Evolutionary conservation across 2,329 filamentous ascomycete species (phyloP).

Genomic region (Diaporthe citrichinensis): DNA sequence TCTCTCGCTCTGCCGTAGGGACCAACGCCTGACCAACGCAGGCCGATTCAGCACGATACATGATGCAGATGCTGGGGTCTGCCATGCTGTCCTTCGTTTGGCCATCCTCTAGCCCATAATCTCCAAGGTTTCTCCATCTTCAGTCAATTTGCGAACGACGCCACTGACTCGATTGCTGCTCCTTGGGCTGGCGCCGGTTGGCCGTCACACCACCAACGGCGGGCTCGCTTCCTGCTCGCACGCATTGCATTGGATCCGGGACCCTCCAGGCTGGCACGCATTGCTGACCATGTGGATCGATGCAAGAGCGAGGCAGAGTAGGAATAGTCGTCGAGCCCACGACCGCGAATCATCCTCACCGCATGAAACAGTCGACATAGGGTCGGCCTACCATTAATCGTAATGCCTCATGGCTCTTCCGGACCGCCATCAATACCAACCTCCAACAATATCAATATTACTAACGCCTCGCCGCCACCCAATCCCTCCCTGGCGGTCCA

Average conservation of each 20-base stretch:
- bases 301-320: constrained; percentile 40
- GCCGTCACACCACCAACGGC: constrained; percentile 37
- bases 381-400: constrained; percentile 36
- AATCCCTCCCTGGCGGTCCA: constrained; percentile 24
- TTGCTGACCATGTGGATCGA: constrained; percentile 51
- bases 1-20: constrained; percentile 27
- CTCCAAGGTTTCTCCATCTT: constrained; percentile 36
- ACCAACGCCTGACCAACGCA: constrained; percentile 35
- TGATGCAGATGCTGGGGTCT: constrained; percentile 39
- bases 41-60: constrained; percentile 37
- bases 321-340: constrained; percentile 37
- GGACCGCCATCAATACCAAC: constrained; percentile 44
- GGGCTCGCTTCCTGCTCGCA: constrained; percentile 31
- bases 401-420: constrained; percentile 48
- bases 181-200: constrained; percentile 43
- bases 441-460: constrained; percentile 31
- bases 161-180: constrained; percentile 42
- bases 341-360: constrained; percentile 42
- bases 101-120: constrained; percentile 34
- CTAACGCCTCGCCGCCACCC: constrained; percentile 33
- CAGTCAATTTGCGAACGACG: constrained; percentile 31
- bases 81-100: constrained; percentile 37
- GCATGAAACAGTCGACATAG: constrained; percentile 44
- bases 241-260: constrained; percentile 36
- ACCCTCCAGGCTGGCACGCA: constrained; percentile 42